A percentile compares a stretch with the other conserved stretches of the same genome.
Conservation (phyloP, 2,329 filamentous ascomycete genomes). For the Colletotrichum sidae region DNA sequence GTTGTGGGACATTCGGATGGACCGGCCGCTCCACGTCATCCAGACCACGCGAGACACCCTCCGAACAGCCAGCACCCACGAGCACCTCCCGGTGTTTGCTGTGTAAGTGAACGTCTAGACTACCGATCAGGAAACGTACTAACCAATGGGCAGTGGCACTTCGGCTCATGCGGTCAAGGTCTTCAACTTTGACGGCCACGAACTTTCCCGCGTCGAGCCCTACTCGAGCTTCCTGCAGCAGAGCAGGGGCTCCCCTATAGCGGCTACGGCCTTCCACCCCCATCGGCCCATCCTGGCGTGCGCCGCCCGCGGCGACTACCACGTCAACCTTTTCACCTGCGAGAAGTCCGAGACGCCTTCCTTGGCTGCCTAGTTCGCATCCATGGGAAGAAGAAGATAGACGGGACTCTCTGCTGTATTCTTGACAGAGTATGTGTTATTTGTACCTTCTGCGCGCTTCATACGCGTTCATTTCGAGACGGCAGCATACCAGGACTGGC, state of each 20-base stretch:
- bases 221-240: conserved; percentile 90
- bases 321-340: conserved; percentile 89
- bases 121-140: conserved; percentile 39
- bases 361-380: conserved; percentile 30
- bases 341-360: conserved; percentile 56
- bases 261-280: conserved; percentile 93
- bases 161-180: conserved; percentile 90
- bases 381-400: background rate
- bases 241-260: conserved; percentile 83
- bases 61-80: conserved; percentile 90
- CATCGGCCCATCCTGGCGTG: conserved; percentile 92
- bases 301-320: conserved; percentile 85
- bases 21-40: conserved; percentile 79
- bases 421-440: conserved; percentile 9
- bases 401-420: conserved; percentile 14
- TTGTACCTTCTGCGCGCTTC: conserved; percentile 28
- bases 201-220: conserved; percentile 87
- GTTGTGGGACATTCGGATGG: conserved; percentile 95
- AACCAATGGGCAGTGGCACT: conserved; percentile 74
- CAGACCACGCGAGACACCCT: conserved; percentile 81
- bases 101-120: conserved; percentile 72
- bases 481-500: conserved; percentile 30
- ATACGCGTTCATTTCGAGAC: conserved; percentile 16
- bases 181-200: conserved; percentile 86
- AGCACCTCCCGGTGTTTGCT: conserved; percentile 95